Conservation (phyloP, 805 yeast genomes). For the Metschnikowia dekortorum region DNA sequence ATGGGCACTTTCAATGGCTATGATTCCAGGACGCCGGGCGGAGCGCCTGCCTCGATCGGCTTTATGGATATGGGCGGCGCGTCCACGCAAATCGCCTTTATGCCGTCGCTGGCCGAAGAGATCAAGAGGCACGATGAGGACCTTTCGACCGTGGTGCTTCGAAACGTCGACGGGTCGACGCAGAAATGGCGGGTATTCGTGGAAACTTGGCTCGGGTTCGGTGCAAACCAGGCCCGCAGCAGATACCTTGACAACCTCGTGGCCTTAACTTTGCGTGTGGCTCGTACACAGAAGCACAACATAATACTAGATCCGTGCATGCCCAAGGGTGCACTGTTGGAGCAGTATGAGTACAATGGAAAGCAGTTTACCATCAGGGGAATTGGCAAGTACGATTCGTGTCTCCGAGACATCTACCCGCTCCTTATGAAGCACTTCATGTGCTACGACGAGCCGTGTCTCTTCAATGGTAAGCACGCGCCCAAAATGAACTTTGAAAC, state of each 20-base stretch:
- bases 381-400: conserved; percentile 71
- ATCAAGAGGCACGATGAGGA: conserved; percentile 66
- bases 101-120: conserved; percentile 64
- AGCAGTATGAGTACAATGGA: conserved; percentile 45
- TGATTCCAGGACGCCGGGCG: conserved; percentile 20
- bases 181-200: conserved; percentile 87
- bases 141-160: conserved; percentile 58
- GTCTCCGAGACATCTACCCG: conserved; percentile 71
- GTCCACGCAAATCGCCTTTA: conserved; percentile 92
- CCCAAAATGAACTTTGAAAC: conserved; percentile 76
- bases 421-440: conserved; percentile 73
- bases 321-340: conserved; percentile 54
- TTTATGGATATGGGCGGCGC: conserved; percentile 99
- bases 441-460: conserved; percentile 83
- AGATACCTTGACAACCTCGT: conserved; percentile 63
- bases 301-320: conserved; percentile 69
- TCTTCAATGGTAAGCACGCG: conserved; percentile 93
- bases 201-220: conserved; percentile 96
- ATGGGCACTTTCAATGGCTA: conserved; percentile 54
- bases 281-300: conserved; percentile 5
- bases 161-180: conserved; percentile 64
- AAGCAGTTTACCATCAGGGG: conserved; percentile 55
- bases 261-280: conserved; percentile 16
- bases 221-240: conserved; percentile 88
- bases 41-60: conserved; percentile 63